Conservation (phyloP, 225 moss, liverwort and hornwort species). For the Lunularia cruciata region DNA sequence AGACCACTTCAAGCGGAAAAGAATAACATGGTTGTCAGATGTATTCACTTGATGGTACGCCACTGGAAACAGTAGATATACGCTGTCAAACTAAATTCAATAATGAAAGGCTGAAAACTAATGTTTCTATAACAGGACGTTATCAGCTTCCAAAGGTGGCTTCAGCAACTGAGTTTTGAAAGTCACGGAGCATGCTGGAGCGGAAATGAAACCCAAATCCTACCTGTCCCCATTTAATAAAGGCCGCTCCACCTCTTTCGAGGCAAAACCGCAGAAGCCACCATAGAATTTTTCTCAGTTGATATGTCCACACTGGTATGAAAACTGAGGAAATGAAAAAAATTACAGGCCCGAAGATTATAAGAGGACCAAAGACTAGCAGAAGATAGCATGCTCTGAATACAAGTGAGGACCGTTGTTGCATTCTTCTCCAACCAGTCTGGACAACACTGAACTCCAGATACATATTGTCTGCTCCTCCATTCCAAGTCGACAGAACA, state of each 20-base stretch:
- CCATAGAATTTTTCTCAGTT: constrained; percentile 68
- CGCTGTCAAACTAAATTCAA: not conserved
- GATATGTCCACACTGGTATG: constrained; percentile 49
- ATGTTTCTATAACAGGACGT: not conserved
- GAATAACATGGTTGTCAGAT: not conserved
- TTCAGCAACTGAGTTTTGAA: too few species aligned
- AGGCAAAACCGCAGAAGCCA: constrained; percentile 84
- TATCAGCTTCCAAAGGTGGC: not conserved
- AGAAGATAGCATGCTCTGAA: constrained; percentile 73
- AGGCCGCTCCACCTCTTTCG: constrained; percentile 92
- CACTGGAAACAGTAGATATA: not conserved
- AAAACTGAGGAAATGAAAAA: constrained; percentile 73
- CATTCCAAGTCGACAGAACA: constrained; percentile 42
- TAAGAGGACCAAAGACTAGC: constrained; percentile 70
- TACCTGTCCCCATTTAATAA: constrained; percentile 99
- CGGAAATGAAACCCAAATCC: not conserved
- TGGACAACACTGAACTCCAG: constrained; percentile 62
- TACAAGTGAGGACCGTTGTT: constrained; percentile 62
- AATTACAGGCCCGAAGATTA: constrained; percentile 59
- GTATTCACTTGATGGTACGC: not conserved
- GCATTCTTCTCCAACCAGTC: constrained; percentile 67
- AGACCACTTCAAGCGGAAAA: constrained; percentile 66
- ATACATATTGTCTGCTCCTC: constrained; percentile 50
- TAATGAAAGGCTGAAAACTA: not conserved
- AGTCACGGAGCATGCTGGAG: too few species aligned